A percentile compares a stretch with the other conserved stretches of the same genome.
Conservation (phyloP, 2,329 filamentous ascomycete species). For the Microcyclospora pomicola region DNA sequence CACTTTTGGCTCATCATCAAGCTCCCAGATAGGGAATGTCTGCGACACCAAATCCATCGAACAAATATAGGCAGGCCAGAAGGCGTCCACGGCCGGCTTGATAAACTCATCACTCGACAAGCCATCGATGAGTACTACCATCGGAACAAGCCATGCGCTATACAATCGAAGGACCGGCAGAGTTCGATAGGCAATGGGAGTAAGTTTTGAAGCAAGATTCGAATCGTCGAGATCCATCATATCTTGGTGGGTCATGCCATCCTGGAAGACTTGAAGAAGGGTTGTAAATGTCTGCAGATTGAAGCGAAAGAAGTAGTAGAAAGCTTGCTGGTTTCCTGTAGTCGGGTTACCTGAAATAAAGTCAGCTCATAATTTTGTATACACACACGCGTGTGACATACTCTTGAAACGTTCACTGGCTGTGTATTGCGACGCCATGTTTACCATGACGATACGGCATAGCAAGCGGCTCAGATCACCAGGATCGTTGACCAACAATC, state of each 20-base stretch:
- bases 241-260: conserved; percentile 44
- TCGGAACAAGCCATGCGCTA: conserved; percentile 51
- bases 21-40: conserved; percentile 42
- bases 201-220: conserved; percentile 11
- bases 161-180: conserved; percentile 53
- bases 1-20: conserved; percentile 34
- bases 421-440: conserved; percentile 69
- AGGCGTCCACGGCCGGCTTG: conserved; percentile 43
- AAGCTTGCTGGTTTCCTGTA: conserved; percentile 24
- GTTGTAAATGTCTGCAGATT: conserved; percentile 66
- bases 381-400: conserved; percentile 21
- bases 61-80: conserved; percentile 54
- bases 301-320: conserved; percentile 55
- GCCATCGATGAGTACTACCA: conserved; percentile 40
- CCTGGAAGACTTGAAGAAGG: conserved; percentile 54
- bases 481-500: conserved; percentile 49
- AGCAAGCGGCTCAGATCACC: conserved; percentile 40
- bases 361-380: too few species aligned
- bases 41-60: conserved; percentile 45
- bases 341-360: conserved; percentile 7
- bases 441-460: conserved; percentile 70
- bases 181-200: conserved; percentile 31
- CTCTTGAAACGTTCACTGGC: conserved; percentile 48
- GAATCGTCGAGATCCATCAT: conserved; percentile 1
- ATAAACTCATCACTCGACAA: conserved; percentile 40